Base-by-base conservation (phyloP, 1,139 yeast genomes). In the Scheffersomyces lignicola region DNA sequence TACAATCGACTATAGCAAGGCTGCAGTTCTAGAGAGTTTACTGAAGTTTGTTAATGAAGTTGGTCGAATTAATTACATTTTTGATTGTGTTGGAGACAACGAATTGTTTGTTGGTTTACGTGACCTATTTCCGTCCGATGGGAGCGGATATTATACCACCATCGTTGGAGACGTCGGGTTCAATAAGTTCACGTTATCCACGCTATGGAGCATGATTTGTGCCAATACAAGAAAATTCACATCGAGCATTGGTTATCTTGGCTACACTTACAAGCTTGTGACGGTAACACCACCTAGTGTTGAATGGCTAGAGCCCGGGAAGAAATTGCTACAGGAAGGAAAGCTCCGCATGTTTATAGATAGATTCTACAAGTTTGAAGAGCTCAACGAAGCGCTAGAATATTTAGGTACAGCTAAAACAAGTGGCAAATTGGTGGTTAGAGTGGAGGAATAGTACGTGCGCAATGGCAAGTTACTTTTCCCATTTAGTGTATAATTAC, bases 351-450 rank as follows among this genome's bases (percentile, higher is more conserved):
- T 78, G 9, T 53, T 62, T 7, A 62, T 84, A 32, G 92, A 83
- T 53, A 64, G 79, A 8, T 72, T 71, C 15, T 69, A 64, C 45
- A 54, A 66, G 4, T 68, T 82, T 47, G 69, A 63, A 3, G 70
- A 81, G 12, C 74, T 59, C 45, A 51, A 70, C 32, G 51, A 61
- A 4, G 92, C 88, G 0, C 51, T 73, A 35, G 71, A 72, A 5
- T 63, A 58, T 40, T 53, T 82, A 24, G 56, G 53, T 11, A 55
- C 65, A 12, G 73, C 76, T 37, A 65, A 57, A 34, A 80, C 83
- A 3, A 69, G 67, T 38, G 95, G 95, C 25, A 85, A 85, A 52
- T 66, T 84, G 25, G 70, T 84, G 6, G 43, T 77, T 22, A 52
- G 53, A 41, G 47, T 64, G 13, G 37, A 39, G 33, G 34, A 32